A percentile compares a stretch with the other conserved stretches of the same genome.
Conservation (phyloP, 2,329 filamentous ascomycete species). For the Ophiosphaerella narmari region DNA sequence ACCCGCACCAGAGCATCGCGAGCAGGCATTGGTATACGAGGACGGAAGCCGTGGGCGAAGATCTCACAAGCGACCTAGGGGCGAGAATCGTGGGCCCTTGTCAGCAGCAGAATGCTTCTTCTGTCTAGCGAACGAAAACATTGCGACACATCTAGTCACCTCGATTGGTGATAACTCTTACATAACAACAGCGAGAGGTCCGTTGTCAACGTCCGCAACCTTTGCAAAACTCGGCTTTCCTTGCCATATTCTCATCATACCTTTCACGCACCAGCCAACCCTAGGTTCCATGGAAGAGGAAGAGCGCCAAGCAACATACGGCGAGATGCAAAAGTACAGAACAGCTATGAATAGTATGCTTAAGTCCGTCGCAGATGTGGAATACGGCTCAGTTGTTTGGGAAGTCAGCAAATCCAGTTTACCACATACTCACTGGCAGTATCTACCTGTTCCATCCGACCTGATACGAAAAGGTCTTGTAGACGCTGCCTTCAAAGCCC, state of each 20-base stretch:
- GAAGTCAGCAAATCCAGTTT: conserved; percentile 83
- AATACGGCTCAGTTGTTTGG: conserved; percentile 84
- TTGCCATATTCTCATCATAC: conserved; percentile 88
- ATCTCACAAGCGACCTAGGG: conserved; percentile 46
- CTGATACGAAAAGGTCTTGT: conserved; percentile 74
- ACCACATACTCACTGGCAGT: conserved; percentile 93
- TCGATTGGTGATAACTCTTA: conserved; percentile 88
- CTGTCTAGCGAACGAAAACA: conserved; percentile 84
- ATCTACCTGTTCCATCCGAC: conserved; percentile 74
- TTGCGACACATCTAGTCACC: conserved; percentile 85
- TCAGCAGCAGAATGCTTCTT: conserved; percentile 85
- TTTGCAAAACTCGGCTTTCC: conserved; percentile 78
- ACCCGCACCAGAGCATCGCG: conserved; percentile 43
- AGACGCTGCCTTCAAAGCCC: conserved; percentile 84
- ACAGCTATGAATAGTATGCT: conserved; percentile 80
- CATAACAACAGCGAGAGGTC: conserved; percentile 89
- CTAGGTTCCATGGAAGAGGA: conserved; percentile 67
- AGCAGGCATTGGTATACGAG: conserved; percentile 44
- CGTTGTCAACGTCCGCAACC: conserved; percentile 72
- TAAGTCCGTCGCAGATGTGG: conserved; percentile 51
- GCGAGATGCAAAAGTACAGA: conserved; percentile 84
- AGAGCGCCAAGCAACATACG: conserved; percentile 64
- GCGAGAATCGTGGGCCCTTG: conserved; percentile 41
- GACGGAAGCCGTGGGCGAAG: conserved; percentile 43
- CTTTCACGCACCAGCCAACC: conserved; percentile 79